Evolutionary conservation across 2,329 filamentous ascomycete genomes (phyloP), one percentile per base, ranked within the genome.

Genomic region (Sarocladiaceae sp.): DNA sequence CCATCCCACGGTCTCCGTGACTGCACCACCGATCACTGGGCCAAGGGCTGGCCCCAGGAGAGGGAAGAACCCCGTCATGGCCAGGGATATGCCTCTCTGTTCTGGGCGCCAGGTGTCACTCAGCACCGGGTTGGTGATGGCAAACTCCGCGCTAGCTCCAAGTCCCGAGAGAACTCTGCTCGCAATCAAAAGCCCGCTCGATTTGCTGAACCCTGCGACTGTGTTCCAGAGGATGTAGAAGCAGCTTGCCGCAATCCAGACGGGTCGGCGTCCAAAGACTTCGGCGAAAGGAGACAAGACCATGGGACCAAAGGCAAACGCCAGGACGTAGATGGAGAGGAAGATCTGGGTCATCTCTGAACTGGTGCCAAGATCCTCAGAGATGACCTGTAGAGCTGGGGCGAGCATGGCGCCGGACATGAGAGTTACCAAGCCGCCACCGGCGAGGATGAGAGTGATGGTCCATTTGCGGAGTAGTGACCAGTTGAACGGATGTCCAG

Each of bases 401-500:
- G 62, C 61, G n/a, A 64, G 58, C 50, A 66, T 65, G 40, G 57
- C 60, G 1, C 62, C 60, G 0, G 62, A 59, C 57, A 66, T 61
- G 15, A 60, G 49, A 0, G 62, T 64, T 6, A 65, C 57, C 4
- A 67, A 57, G 16, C 62, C 55, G 7, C 60, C 56, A 3, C 57
- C 48, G 0, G 63, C 65, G 32, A 57, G 54, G 20, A 66, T 47
- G 16, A 66, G 27, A 4, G 51, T 57, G 29, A 58, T 57, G 2
- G 46, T 31, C 23, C 53, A 43, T 42, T 55, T 56, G 16, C 47
- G 50, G 6, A 9, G 11, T 6, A 37, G 20, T 2, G 74, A 61
- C 82, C 83, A 87, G 55, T 84, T 83, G 47, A 74, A 69, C 0
- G 84, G 82, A 51, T 86, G 81, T 7, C 70, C 66, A 6, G 69